Percentiles rank a stretch among this genome's conserved stretches.
phyloP scores from a whole-genome alignment of 2,329 filamentous ascomycete species.

The Calonectria fujianensis region DNA sequence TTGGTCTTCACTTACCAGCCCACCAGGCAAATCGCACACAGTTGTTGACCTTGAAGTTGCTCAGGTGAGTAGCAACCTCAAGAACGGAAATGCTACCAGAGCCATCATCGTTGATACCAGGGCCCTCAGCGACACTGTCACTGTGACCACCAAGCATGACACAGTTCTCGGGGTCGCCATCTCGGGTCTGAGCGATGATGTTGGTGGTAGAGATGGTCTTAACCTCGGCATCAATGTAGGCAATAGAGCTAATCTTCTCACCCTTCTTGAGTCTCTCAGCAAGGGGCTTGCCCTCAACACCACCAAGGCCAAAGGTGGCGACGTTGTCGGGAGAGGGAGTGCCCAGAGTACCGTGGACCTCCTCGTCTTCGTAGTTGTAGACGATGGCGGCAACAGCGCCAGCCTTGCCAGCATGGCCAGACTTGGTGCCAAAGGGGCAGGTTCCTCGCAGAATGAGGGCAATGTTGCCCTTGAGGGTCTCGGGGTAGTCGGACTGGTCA shows the following conservation, averaged over 20 bases:
- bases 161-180: constrained; percentile 77
- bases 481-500: constrained; percentile 77
- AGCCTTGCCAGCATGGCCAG: constrained; percentile 78
- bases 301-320: constrained; percentile 80
- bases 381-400: constrained; percentile 83
- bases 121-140: constrained; percentile 77
- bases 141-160: constrained; percentile 80
- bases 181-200: constrained; percentile 77
- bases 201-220: constrained; percentile 74
- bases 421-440: constrained; percentile 84
- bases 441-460: constrained; percentile 82
- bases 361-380: constrained; percentile 82
- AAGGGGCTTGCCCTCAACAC: constrained; percentile 74
- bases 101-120: constrained; percentile 87
- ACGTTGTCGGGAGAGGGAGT: constrained; percentile 75
- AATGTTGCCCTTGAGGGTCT: constrained; percentile 76
- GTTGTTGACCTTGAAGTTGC: constrained; percentile 76
- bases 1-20: constrained; percentile 59
- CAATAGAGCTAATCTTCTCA: constrained; percentile 70
- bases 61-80: constrained; percentile 76
- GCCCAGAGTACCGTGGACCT: constrained; percentile 81
- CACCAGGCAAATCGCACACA: constrained; percentile 82
- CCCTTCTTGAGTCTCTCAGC: constrained; percentile 72
- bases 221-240: constrained; percentile 76
- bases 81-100: constrained; percentile 78